These are phyloP conservation scores for Arctium lappa DNA, from an alignment of 129 eudicot species.

Conservation along the genomic window DNA sequence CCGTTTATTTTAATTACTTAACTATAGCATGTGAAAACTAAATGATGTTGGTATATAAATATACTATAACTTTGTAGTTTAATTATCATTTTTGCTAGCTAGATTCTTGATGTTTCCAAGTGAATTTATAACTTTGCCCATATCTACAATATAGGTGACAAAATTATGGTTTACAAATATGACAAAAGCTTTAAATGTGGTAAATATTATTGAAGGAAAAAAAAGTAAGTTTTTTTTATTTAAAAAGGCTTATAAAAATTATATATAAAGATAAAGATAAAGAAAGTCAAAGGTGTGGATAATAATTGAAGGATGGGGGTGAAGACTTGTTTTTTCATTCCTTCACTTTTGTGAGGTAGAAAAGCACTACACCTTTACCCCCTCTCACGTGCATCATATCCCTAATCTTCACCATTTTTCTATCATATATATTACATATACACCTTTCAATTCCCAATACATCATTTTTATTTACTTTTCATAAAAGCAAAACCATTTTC, in stretches of 20 bases:
- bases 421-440: not conserved
- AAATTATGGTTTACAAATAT: conserved; percentile 20
- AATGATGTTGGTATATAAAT: too few species aligned
- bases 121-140: not conserved
- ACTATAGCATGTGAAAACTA: too few species aligned
- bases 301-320: conserved; percentile 34
- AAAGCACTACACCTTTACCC: conserved; percentile 47
- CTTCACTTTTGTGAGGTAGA: conserved; percentile 32
- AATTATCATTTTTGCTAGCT: not conserved
- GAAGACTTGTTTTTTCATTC: conserved; percentile 28
- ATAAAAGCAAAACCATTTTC: too few species aligned
- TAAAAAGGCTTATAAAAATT: not conserved
- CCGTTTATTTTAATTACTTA: too few species aligned
- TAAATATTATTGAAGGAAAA: not conserved
- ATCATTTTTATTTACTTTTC: not conserved
- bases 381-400: conserved; percentile 56
- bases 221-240: not conserved
- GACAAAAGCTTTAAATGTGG: conserved; percentile 2
- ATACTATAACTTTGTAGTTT: too few species aligned
- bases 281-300: conserved; percentile 30
- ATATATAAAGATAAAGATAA: not conserved
- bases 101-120: not conserved
- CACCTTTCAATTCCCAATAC: not conserved
- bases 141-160: not conserved
- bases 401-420: conserved; percentile 10